Evolutionary conservation across 2,329 filamentous ascomycete species (phyloP).

Genomic region (Aspergillus sp.): DNA sequence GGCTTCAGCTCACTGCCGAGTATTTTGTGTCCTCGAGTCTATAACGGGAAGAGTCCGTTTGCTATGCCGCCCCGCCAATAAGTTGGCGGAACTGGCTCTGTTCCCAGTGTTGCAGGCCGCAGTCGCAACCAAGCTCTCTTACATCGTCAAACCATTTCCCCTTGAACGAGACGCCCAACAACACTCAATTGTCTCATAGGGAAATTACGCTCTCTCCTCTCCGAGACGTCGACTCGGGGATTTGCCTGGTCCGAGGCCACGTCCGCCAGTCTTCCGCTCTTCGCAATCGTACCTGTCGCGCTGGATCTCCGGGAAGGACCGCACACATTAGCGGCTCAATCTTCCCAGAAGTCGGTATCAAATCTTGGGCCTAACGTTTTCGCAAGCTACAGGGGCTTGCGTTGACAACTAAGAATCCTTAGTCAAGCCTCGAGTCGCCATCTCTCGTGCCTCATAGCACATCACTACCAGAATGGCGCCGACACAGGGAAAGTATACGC

Average conservation of each 20-base stretch:
- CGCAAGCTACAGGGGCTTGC: background rate
- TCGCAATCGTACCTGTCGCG: background rate
- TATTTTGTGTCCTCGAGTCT: background rate
- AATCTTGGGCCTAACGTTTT: background rate
- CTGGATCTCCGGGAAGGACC: background rate
- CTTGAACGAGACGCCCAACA: background rate
- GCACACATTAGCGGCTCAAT: background rate
- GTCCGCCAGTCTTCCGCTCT: background rate
- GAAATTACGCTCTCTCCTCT: background rate
- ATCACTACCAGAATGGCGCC: slow-evolving; percentile 16
- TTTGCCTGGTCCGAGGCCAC: background rate
- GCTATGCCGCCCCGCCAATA: slow-evolving; percentile 7
- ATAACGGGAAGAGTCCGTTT: background rate
- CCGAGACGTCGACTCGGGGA: background rate
- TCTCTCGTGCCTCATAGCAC: slow-evolving; percentile 56
- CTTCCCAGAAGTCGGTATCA: background rate
- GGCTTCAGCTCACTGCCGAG: background rate
- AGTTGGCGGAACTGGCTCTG: background rate
- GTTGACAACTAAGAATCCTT: background rate
- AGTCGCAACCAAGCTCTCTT: background rate
- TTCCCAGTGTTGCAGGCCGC: background rate
- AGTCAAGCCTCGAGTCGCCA: background rate
- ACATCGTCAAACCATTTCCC: background rate
- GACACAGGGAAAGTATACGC: slow-evolving; percentile 16
- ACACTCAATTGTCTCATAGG: background rate